These are phyloP conservation scores for Tulasnella sp. DNA, from an alignment of 768 basidiomycete genomes.

Conservation along the genomic window DNA sequence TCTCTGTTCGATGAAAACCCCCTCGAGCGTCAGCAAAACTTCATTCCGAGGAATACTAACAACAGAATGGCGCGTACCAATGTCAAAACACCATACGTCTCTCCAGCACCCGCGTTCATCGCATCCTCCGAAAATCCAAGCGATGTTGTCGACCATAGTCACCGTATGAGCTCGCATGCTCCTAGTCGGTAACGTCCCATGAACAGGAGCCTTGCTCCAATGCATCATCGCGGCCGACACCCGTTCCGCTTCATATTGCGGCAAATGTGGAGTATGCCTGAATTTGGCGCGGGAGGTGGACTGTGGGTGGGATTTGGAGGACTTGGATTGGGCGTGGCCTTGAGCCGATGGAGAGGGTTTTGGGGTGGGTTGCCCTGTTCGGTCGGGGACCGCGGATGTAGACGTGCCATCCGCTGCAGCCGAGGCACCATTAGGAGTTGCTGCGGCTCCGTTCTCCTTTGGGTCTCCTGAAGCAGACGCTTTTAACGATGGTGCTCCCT, in stretches of 20 bases:
- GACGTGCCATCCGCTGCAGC: no score
- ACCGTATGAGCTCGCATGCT: conserved; percentile 79
- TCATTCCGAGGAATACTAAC: conserved; percentile 69
- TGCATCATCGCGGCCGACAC: conserved; percentile 76
- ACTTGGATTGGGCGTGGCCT: background rate
- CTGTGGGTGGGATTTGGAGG: background rate
- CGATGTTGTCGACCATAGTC: conserved; percentile 74
- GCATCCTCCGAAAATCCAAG: conserved; percentile 88
- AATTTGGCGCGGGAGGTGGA: background rate
- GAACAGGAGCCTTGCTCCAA: conserved; percentile 80
- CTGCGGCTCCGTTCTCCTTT: no score
- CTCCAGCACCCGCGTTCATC: conserved; percentile 71
- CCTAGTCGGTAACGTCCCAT: conserved; percentile 60
- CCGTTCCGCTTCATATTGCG: conserved; percentile 36
- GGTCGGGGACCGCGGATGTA: no score
- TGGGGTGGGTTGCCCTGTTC: no score
- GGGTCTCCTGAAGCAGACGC: no score
- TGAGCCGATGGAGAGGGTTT: no score
- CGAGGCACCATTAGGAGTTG: no score
- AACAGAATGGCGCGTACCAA: conserved; percentile 45
- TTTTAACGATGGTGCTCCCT: no score
- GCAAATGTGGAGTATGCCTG: conserved; percentile 31
- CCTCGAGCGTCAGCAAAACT: no score
- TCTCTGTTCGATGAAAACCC: no score
- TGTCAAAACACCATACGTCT: conserved; percentile 83